Evolutionary conservation across 2,329 filamentous ascomycete species (phyloP), one percentile per base, ranked within the genome.

Genomic region (Cytospora paraplurivora): DNA sequence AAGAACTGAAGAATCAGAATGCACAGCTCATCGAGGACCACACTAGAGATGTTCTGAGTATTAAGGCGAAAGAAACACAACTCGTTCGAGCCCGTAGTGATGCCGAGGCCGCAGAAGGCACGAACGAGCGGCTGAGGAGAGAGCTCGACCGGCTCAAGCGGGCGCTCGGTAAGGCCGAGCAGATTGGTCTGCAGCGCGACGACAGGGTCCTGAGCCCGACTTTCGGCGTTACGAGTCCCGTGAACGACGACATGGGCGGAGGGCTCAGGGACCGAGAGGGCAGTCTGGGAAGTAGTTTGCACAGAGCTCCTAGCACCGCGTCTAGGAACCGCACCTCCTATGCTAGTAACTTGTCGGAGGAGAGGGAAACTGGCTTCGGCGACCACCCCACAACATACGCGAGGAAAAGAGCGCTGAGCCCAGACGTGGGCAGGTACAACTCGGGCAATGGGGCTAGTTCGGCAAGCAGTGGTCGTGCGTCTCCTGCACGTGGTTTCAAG

Each of bases 21-120:
- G 95, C 95, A 32, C 90, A 95, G 67, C 82, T 99, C 38, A 99
- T 99, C 66, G 95, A 99, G 76, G 94, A 98, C 71, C 94, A 98
- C 75, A 99, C 95, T 0, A 85, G 94, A 55, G 94, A 99, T 71
- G 92, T 97, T 0, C 82, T 99, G 50, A 95, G 93, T 70, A 96
- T 99, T 78, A 98, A 98, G 76, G 95, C 95, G 15, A 99, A 99
- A 77, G 95, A 99, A 76, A 98, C 95, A 3, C 95, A 99, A 71
- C 84, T 99, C 6, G 94, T 98, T 11, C 89, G 95, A 52, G 93
- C 95, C 12, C 85, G 93, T 61, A 93, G 91, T 68, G 95, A 99
- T 72, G 91, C 90, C 37, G 94, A 98, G 74, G 88, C 91, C 0
- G 91, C 93, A 0, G 93, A 97, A 73, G 88, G 93, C 71, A 89